Base-by-base conservation (phyloP, 345 rosid species). In the Murraya koenigii region DNA sequence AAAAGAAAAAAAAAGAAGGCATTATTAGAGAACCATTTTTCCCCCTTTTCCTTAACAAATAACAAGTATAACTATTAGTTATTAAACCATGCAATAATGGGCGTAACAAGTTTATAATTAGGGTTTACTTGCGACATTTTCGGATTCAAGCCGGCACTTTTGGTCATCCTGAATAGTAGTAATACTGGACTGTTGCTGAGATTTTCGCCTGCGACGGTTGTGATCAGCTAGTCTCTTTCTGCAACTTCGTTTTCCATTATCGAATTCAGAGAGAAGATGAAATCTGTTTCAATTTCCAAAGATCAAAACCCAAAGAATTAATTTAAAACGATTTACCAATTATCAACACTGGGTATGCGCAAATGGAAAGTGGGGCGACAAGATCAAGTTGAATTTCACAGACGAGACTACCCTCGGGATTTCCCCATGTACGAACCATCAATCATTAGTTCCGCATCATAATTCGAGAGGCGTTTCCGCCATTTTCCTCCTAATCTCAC, bases 211-310 rank as follows among this genome's bases (percentile, higher is more conserved):
- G 38, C 99, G 91, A 7, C 99, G 95, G 71, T 96, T 96, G 83
- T 96, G 99, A 89, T 94, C 99, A 0, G 99, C 99, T 72, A 96
- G 78, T 75, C 99, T 82, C 80, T 90, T 94, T 72, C 99, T 84
- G 87, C 99, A 96, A 86, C 99, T 96, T 49, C 99, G 94, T 82
- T 96, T 96, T 26, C 99, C 99, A 63, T 96, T 96, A 79, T 96
- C 99, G 78, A 96, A 96, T 79, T 94, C 97, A 54, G 93, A 82
- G 35, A 96, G 97, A 71, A 92, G 80, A 84, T 96, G 99, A 76
- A 96, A 96, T 81, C 99, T 96, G 91, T 77, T 7, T 33, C 22
- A 23, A 58, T 74, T 74, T 26, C 32, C 64, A 49, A 33, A 47
- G 38, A 65, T 47, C 49, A 26, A 49, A 55, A 19, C 59, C 69